A percentile compares a stretch with the other conserved stretches of the same genome.
phyloP scores from a whole-genome alignment of 345 rosid species.

The Populus deltoides region DNA sequence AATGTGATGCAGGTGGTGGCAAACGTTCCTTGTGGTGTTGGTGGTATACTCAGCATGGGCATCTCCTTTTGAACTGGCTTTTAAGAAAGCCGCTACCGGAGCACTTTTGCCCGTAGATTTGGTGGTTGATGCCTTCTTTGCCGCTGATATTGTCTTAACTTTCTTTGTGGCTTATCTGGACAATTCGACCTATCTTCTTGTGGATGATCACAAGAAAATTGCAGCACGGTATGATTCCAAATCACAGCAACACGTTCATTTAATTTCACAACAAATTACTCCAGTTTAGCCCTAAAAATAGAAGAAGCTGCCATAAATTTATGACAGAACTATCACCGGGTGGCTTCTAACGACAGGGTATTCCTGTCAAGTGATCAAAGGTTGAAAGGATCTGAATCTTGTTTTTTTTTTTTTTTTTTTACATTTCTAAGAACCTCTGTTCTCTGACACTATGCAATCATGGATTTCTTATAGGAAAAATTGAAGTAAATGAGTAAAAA shows the following conservation, averaged over 20 bases:
- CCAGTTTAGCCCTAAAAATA: no score
- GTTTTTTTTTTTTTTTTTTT: no score
- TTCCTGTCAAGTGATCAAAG: no score
- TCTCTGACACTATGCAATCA: no score
- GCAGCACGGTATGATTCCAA: slow-evolving; percentile 42
- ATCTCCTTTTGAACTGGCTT: slow-evolving; percentile 76
- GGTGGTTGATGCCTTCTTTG: slow-evolving; percentile 75
- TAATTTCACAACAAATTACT: background rate
- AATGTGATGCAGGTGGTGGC: slow-evolving; percentile 60
- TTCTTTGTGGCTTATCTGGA: slow-evolving; percentile 92
- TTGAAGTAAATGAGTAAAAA: no score
- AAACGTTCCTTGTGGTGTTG: slow-evolving; percentile 61
- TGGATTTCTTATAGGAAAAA: no score
- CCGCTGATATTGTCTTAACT: slow-evolving; percentile 70
- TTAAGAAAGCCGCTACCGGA: slow-evolving; percentile 53
- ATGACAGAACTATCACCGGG: no score
- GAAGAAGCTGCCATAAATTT: no score
- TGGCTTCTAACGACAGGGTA: no score
- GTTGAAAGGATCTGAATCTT: no score
- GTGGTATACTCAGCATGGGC: slow-evolving; percentile 94
- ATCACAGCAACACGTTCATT: background rate
- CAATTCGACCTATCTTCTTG: slow-evolving; percentile 63
- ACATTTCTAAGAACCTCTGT: no score
- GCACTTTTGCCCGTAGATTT: slow-evolving; percentile 52
- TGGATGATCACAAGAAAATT: slow-evolving; percentile 75